A percentile compares a stretch with the other conserved stretches of the same genome.
Conservation (phyloP, 495 filamentous ascomycete genomes). For the Aspergillus ostianus region DNA sequence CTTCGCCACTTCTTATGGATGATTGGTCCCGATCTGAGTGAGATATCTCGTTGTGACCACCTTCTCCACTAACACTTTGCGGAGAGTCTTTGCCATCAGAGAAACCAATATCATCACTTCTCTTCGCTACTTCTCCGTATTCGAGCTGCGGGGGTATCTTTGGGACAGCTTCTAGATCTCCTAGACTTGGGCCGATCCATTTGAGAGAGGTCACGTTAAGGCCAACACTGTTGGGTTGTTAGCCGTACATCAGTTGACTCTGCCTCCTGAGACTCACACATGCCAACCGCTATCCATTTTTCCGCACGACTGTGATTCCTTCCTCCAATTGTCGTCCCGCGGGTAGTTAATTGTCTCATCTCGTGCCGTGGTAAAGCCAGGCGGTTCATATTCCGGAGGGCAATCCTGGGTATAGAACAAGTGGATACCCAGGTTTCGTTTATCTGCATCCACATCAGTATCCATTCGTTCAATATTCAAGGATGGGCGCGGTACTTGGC, state of each 20-base stretch:
- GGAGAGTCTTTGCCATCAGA: slow-evolving; percentile 9
- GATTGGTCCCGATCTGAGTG: not conserved
- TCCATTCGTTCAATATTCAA: not conserved
- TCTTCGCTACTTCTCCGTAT: slow-evolving; percentile 23
- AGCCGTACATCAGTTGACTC: not conserved
- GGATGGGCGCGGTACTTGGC: slow-evolving; percentile 31
- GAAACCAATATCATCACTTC: slow-evolving; percentile 25
- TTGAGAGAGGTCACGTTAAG: slow-evolving; percentile 37
- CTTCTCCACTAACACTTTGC: slow-evolving; percentile 3
- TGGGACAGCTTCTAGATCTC: slow-evolving; percentile 23
- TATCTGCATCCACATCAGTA: slow-evolving; percentile 21
- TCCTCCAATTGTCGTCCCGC: slow-evolving; percentile 34
- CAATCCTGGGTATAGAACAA: slow-evolving; percentile 47
- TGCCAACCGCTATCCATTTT: slow-evolving; percentile 38
- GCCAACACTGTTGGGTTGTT: slow-evolving; percentile 23
- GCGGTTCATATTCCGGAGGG: slow-evolving; percentile 37
- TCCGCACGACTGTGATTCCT: slow-evolving; percentile 26
- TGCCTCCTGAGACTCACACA: slow-evolving; percentile 19
- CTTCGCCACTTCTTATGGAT: not conserved
- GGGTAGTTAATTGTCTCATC: slow-evolving; percentile 36
- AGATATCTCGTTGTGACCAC: not conserved
- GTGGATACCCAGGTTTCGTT: slow-evolving; percentile 41
- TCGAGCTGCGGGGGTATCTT: slow-evolving; percentile 26
- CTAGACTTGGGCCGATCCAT: slow-evolving; percentile 24
- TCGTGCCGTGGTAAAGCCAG: slow-evolving; percentile 33